phyloP scores from a whole-genome alignment of 2,329 filamentous ascomycete species.

The Monilinia polystroma region DNA sequence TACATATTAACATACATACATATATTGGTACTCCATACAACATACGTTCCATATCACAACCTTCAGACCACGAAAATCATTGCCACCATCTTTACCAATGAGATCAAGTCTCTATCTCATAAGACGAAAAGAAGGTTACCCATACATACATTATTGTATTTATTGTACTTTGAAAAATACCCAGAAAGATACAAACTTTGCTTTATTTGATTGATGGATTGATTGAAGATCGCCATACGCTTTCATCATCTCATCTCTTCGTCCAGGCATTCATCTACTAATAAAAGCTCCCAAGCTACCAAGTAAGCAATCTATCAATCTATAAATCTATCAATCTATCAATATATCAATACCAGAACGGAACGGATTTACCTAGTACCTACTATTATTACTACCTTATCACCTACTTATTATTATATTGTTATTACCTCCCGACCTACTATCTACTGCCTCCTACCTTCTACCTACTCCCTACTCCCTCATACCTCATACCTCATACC shows the following conservation, averaged over 20 bases:
- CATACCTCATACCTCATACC: too few relatives aligned
- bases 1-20: not conserved
- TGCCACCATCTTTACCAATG: constrained; percentile 4
- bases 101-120: not conserved
- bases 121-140: constrained; percentile 4
- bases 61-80: constrained; percentile 5
- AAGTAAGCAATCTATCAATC: not conserved
- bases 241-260: not conserved
- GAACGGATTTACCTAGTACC: not conserved
- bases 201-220: not conserved
- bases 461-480: too few relatives aligned
- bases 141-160: not conserved
- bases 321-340: not conserved
- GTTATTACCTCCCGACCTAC: not conserved
- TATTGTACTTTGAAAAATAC: not conserved
- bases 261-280: not conserved
- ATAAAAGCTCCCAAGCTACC: too few relatives aligned
- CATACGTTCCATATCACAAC: constrained; percentile 13
- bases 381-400: not conserved
- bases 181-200: constrained; percentile 5
- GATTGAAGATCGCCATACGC: not conserved
- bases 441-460: not conserved
- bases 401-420: not conserved
- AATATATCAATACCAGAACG: not conserved
- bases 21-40: constrained; percentile 14